Evolutionary conservation across 2,329 filamentous ascomycete species (phyloP).

Genomic region (Nectriaceae sp.): DNA sequence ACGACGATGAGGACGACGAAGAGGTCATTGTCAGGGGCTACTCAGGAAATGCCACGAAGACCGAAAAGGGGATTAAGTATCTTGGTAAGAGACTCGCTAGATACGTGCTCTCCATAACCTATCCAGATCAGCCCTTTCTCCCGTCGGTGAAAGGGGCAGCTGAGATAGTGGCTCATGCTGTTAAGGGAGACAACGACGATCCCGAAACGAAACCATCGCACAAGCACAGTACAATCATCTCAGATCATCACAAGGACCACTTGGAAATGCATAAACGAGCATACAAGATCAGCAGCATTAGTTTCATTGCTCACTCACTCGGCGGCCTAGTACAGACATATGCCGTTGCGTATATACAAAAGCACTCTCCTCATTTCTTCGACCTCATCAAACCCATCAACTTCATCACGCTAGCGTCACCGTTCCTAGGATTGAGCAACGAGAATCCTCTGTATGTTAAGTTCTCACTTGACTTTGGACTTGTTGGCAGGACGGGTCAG

Average conservation of each 20-base stretch:
- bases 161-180: slow-evolving; percentile 43
- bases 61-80: slow-evolving; percentile 95
- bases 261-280: slow-evolving; percentile 51
- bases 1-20: slow-evolving; percentile 71
- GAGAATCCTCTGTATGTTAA: slow-evolving; percentile 98
- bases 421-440: slow-evolving; percentile 89
- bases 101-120: slow-evolving; percentile 86
- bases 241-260: slow-evolving; percentile 55
- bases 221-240: slow-evolving; percentile 62
- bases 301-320: slow-evolving; percentile 89
- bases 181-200: slow-evolving; percentile 45
- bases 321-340: slow-evolving; percentile 91
- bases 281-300: slow-evolving; percentile 91
- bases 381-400: slow-evolving; percentile 83
- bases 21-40: slow-evolving; percentile 90
- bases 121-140: slow-evolving; percentile 88
- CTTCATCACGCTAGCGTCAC: slow-evolving; percentile 85
- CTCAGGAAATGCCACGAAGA: slow-evolving; percentile 84
- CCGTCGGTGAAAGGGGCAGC: slow-evolving; percentile 59
- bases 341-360: slow-evolving; percentile 93
- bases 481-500: slow-evolving; percentile 94
- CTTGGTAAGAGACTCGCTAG: slow-evolving; percentile 92
- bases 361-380: slow-evolving; percentile 91
- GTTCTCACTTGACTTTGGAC: slow-evolving; percentile 92
- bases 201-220: slow-evolving; percentile 54